Conservation (phyloP, 331 rosid species). For the Malus hybrid region DNA sequence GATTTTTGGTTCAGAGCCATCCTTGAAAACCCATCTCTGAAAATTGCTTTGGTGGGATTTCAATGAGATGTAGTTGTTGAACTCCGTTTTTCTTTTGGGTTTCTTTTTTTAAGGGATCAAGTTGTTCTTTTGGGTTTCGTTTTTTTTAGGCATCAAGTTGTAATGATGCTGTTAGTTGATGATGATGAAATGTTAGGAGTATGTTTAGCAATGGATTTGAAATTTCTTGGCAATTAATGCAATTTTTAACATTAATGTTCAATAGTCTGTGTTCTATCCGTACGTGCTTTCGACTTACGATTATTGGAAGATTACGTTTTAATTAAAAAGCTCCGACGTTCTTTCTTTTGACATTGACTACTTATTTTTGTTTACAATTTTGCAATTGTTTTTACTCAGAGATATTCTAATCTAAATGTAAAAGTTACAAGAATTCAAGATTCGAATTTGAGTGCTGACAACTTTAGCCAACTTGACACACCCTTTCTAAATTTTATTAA, state of each 20-base stretch:
- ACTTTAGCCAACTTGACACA: too few relatives aligned
- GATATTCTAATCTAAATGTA: too few relatives aligned
- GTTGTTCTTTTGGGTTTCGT: not conserved
- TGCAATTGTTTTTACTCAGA: not conserved
- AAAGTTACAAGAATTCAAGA: too few relatives aligned
- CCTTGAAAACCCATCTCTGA: conserved; percentile 4
- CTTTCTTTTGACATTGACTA: not conserved
- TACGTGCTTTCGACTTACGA: not conserved
- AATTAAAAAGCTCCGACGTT: not conserved
- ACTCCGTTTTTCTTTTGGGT: not conserved
- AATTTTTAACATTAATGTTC: not conserved
- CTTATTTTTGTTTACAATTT: not conserved
- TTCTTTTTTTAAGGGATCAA: not conserved
- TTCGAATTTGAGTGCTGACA: too few relatives aligned
- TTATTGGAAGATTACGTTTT: not conserved
- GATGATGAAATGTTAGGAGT: conserved; percentile 10
- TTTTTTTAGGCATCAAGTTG: conserved; percentile 3
- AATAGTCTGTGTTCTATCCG: not conserved
- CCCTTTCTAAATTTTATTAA: too few relatives aligned
- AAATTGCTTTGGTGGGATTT: not conserved
- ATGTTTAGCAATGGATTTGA: not conserved
- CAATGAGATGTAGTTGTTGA: conserved; percentile 7
- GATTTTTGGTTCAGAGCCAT: conserved; percentile 5
- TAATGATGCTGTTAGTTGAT: not conserved
- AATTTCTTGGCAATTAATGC: not conserved